phyloP scores from a whole-genome alignment of 441 rosid species.

The Breynia disticha region DNA sequence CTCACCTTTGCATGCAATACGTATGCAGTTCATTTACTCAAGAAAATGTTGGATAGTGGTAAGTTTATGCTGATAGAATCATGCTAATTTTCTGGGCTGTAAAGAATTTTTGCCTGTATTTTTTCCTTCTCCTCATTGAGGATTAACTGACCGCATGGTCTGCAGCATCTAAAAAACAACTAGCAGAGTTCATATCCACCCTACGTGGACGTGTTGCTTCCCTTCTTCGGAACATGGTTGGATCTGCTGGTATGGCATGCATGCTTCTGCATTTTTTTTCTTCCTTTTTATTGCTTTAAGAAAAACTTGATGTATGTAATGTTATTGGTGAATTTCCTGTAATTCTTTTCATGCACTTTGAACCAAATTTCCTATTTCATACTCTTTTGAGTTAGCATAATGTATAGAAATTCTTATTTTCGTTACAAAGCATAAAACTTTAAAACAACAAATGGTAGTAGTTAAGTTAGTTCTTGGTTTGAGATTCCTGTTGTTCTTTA shows the following conservation, averaged over 20 bases:
- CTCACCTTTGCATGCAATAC: conserved; percentile 52
- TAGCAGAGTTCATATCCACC: conserved; percentile 53
- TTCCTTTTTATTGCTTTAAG: background rate
- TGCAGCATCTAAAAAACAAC: conserved; percentile 74
- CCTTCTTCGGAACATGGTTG: conserved; percentile 86
- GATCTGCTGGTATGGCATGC: conserved; percentile 68
- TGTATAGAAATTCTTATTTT: too few species aligned
- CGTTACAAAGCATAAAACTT: too few species aligned
- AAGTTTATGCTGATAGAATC: conserved; percentile 16
- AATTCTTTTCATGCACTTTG: background rate
- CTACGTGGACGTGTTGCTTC: conserved; percentile 75
- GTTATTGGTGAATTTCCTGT: background rate
- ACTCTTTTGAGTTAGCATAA: background rate
- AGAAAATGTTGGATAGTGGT: conserved; percentile 86
- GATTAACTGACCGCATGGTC: background rate
- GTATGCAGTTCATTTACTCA: conserved; percentile 67
- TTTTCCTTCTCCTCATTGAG: background rate
- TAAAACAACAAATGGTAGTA: too few species aligned
- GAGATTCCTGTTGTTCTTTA: background rate
- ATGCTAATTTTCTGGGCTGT: background rate
- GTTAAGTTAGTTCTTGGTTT: background rate
- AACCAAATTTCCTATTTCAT: background rate
- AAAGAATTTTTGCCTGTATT: too few species aligned
- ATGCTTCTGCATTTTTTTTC: background rate
- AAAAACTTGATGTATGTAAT: background rate